phyloP scores from a whole-genome alignment of 1,139 yeast species.

The Chernovozyma aurita region DNA sequence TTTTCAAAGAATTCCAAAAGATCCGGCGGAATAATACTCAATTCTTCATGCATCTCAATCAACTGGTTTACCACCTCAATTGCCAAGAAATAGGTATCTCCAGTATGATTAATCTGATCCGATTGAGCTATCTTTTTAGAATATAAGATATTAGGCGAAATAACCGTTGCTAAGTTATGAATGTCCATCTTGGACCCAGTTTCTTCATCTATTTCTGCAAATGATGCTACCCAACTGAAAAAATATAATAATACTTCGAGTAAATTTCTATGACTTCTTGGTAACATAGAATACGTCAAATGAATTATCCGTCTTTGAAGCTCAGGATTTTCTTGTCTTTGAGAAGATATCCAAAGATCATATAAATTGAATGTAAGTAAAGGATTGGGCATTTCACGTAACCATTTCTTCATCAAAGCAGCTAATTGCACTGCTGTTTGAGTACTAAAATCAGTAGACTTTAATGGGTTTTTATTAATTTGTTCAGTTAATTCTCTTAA shows the following conservation, averaged over 20 bases:
- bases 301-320: conserved; percentile 58
- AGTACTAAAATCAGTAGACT: conserved; percentile 64
- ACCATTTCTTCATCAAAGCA: conserved; percentile 85
- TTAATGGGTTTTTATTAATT: conserved; percentile 71
- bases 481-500: conserved; percentile 70
- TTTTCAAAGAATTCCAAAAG: conserved; percentile 33
- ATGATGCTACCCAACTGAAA: conserved; percentile 93
- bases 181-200: conserved; percentile 96
- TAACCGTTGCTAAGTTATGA: conserved; percentile 91
- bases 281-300: conserved; percentile 74
- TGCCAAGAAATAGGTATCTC: conserved; percentile 83
- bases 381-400: conserved; percentile 92
- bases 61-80: conserved; percentile 86
- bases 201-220: conserved; percentile 82
- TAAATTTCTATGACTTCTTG: conserved; percentile 76
- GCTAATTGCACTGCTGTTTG: conserved; percentile 93
- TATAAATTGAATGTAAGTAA: conserved; percentile 73
- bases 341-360: conserved; percentile 78
- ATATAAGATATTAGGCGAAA: conserved; percentile 86
- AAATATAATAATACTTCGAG: conserved; percentile 84
- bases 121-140: conserved; percentile 32
- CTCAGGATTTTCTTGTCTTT: conserved; percentile 46
- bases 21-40: conserved; percentile 71
- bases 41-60: conserved; percentile 78
- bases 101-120: conserved; percentile 20